phyloP scores from a whole-genome alignment of 2,329 filamentous ascomycete species.

The Pseudocercospora musae region DNA sequence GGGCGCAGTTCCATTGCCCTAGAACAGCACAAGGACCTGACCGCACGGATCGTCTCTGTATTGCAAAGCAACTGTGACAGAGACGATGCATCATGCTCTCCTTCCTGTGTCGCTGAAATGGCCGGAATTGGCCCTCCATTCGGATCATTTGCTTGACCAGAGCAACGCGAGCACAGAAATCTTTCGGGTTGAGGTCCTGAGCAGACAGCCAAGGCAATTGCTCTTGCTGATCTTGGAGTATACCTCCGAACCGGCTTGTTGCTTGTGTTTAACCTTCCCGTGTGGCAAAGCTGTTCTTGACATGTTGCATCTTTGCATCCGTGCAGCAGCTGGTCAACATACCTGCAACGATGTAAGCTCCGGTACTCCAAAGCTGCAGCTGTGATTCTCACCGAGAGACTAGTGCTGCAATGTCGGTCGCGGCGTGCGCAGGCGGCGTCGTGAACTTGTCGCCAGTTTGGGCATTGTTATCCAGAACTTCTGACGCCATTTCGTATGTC shows the following conservation, averaged over 20 bases:
- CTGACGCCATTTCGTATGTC: background rate
- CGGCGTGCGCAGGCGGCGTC: background rate
- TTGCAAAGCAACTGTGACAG: background rate
- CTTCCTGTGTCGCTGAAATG: background rate
- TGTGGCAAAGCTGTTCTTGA: slow-evolving; percentile 71
- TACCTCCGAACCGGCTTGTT: slow-evolving; percentile 70
- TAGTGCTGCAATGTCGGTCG: background rate
- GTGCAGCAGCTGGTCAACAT: slow-evolving; percentile 68
- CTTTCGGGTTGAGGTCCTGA: slow-evolving; percentile 64
- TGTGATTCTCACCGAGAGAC: background rate
- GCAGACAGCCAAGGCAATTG: slow-evolving; percentile 72
- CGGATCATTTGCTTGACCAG: background rate
- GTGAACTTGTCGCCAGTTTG: background rate
- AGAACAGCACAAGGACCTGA: too few species aligned
- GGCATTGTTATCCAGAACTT: background rate
- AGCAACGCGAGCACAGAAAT: background rate
- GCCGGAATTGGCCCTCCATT: background rate
- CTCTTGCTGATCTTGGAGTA: slow-evolving; percentile 74
- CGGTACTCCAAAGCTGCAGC: background rate
- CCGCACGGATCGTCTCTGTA: background rate
- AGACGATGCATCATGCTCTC: background rate
- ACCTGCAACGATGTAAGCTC: slow-evolving; percentile 9
- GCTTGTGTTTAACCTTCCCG: slow-evolving; percentile 62
- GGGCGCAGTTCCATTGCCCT: background rate
- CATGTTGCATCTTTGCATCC: slow-evolving; percentile 70